These are phyloP conservation scores for Mucor piriformis DNA, from an alignment of 371 early-diverging fungal genomes.

Conservation along the genomic window DNA sequence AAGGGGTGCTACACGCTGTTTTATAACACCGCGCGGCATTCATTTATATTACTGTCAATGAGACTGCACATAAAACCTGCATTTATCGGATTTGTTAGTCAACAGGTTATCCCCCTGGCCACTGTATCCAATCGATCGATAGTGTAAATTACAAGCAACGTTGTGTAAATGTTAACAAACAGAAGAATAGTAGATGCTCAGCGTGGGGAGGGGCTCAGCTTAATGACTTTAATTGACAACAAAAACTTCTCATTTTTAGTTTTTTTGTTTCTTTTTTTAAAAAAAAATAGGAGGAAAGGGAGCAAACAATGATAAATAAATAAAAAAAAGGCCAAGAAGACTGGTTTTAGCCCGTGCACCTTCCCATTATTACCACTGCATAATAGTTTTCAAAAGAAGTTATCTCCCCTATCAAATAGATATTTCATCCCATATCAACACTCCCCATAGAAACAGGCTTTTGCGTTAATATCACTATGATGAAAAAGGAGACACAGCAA, in stretches of 20 bases:
- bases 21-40: not conserved
- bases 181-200: no score
- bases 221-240: slow-evolving; percentile 2
- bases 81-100: not conserved
- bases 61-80: not conserved
- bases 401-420: not conserved
- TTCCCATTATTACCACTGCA: slow-evolving; percentile 4
- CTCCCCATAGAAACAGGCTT: not conserved
- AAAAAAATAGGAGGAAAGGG: not conserved
- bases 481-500: not conserved
- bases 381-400: not conserved
- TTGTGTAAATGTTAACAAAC: no score
- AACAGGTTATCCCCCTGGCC: not conserved
- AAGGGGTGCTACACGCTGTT: not conserved
- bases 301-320: not conserved
- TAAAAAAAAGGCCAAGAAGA: not conserved
- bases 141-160: not conserved
- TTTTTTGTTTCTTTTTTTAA: not conserved
- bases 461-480: not conserved
- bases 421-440: not conserved
- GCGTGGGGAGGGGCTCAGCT: no score
- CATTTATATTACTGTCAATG: not conserved
- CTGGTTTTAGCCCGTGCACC: slow-evolving; percentile 15
- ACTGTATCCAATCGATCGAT: not conserved
- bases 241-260: slow-evolving; percentile 2